Conservation (phyloP, 2,329 filamentous ascomycete species). For the Penicillium sp. region DNA sequence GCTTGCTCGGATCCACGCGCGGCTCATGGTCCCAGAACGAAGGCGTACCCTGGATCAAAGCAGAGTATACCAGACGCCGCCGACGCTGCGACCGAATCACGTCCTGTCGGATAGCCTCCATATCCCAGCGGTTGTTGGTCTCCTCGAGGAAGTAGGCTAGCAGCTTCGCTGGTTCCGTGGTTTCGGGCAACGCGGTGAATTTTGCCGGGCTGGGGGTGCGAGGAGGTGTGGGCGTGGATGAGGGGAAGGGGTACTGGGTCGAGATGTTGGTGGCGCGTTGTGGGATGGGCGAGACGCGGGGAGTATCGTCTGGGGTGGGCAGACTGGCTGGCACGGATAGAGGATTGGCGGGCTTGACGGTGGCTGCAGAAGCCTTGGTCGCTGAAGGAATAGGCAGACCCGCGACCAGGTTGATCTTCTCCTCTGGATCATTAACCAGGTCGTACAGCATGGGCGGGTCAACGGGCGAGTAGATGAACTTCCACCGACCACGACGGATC, state of each 20-base stretch:
- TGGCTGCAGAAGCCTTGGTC: slow-evolving; percentile 39
- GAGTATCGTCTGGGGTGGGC: slow-evolving; percentile 43
- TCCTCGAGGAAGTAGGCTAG: slow-evolving; percentile 75
- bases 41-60: slow-evolving; percentile 75
- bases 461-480: slow-evolving; percentile 84
- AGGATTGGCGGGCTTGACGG: slow-evolving; percentile 47
- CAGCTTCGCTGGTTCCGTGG: slow-evolving; percentile 48
- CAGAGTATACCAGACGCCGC: slow-evolving; percentile 78
- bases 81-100: slow-evolving; percentile 80
- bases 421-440: slow-evolving; percentile 73
- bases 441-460: slow-evolving; percentile 88
- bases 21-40: slow-evolving; percentile 89
- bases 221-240: slow-evolving; percentile 46
- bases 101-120: slow-evolving; percentile 74
- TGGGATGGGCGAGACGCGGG: slow-evolving; percentile 37
- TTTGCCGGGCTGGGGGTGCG: slow-evolving; percentile 49
- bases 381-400: slow-evolving; percentile 38
- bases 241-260: slow-evolving; percentile 37
- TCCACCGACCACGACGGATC: slow-evolving; percentile 89
- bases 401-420: slow-evolving; percentile 71
- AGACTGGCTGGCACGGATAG: slow-evolving; percentile 29
- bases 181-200: slow-evolving; percentile 39
- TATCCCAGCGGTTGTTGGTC: slow-evolving; percentile 78
- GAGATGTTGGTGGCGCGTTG: slow-evolving; percentile 28
- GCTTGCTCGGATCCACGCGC: slow-evolving; percentile 54